Evolutionary conservation across 371 early-diverging fungal genomes (phyloP).

Genomic region (Ecytonucleospora hepatopenaei): DNA sequence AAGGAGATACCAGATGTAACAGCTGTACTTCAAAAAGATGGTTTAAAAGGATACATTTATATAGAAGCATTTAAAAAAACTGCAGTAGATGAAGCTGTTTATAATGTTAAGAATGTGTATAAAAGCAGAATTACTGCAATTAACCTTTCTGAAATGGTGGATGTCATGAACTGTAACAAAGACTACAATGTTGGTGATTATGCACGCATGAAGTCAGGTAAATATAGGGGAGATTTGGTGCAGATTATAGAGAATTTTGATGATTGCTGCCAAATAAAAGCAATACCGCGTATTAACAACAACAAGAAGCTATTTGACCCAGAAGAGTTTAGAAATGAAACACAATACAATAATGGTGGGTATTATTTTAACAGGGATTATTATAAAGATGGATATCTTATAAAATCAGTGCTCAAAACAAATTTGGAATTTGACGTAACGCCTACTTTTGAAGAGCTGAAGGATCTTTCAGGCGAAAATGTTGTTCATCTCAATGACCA

Average conservation of each 20-base stretch:
- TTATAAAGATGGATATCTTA: constrained; percentile 73
- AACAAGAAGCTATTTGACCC: constrained; percentile 48
- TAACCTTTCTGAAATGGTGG: constrained; percentile 82
- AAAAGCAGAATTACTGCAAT: constrained; percentile 67
- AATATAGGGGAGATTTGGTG: constrained; percentile 80
- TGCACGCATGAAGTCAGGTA: constrained; percentile 82
- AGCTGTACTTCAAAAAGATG: constrained; percentile 67
- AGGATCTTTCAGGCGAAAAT: constrained; percentile 59
- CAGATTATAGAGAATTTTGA: constrained; percentile 59
- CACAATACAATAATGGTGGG: constrained; percentile 59
- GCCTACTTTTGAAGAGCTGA: constrained; percentile 72
- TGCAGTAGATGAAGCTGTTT: constrained; percentile 67
- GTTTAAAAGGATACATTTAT: constrained; percentile 80
- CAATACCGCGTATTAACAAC: constrained; percentile 71
- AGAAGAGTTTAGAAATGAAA: constrained; percentile 29
- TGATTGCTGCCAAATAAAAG: constrained; percentile 63
- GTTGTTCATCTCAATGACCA: constrained; percentile 69
- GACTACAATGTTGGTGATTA: constrained; percentile 68
- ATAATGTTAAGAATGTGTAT: constrained; percentile 65
- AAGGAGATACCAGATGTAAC: constrained; percentile 10
- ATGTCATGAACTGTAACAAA: constrained; percentile 66
- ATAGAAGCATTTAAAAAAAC: constrained; percentile 74
- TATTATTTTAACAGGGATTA: constrained; percentile 67
- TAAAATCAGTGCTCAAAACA: constrained; percentile 69
- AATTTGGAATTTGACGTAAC: constrained; percentile 67